Percentiles rank a stretch among this genome's conserved stretches.
Conservation (phyloP, 1,284 basidiomycete species). For the Melanopsichium pennsylvanicum region DNA sequence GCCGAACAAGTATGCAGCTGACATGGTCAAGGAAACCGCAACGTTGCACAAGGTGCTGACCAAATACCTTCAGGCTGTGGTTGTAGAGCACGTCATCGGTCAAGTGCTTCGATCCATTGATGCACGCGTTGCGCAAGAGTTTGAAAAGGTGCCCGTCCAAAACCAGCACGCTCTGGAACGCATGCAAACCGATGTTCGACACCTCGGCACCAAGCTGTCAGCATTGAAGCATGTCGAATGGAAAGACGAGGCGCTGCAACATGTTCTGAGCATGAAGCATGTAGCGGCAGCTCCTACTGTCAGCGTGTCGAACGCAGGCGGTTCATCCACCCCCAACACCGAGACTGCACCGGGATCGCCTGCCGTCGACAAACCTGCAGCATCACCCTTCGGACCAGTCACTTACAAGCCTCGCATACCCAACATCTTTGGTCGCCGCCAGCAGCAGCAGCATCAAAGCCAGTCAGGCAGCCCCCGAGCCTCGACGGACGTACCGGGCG, state of each 20-base stretch:
- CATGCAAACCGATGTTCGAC: conserved; percentile 45
- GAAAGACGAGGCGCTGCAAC: conserved; percentile 46
- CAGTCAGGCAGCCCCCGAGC: conserved; percentile 17
- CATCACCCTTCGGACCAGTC: conserved; percentile 32
- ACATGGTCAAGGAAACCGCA: conserved; percentile 92
- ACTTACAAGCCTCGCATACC: conserved; percentile 44
- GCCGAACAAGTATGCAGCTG: conserved; percentile 83
- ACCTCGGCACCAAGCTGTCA: conserved; percentile 49
- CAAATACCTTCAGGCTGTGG: conserved; percentile 74
- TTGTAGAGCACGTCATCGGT: conserved; percentile 53
- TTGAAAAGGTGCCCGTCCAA: conserved; percentile 48
- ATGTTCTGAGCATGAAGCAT: conserved; percentile 30
- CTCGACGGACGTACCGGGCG: conserved; percentile 18
- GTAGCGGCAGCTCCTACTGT: conserved; percentile 15
- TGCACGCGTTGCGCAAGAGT: conserved; percentile 46
- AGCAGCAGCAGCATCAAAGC: conserved; percentile 30
- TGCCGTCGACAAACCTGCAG: conserved; percentile 18
- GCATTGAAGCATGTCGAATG: conserved; percentile 52
- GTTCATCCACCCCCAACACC: conserved; percentile 19
- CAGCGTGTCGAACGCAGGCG: conserved; percentile 15
- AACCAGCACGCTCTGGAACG: conserved; percentile 33
- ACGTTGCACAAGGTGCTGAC: conserved; percentile 95
- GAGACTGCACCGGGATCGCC: conserved; percentile 33
- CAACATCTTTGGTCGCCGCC: conserved; percentile 43
- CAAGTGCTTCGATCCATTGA: conserved; percentile 57